phyloP scores from a whole-genome alignment of 228 moss, liverwort and hornwort genomes.

The Sphagnum magellanicum region DNA sequence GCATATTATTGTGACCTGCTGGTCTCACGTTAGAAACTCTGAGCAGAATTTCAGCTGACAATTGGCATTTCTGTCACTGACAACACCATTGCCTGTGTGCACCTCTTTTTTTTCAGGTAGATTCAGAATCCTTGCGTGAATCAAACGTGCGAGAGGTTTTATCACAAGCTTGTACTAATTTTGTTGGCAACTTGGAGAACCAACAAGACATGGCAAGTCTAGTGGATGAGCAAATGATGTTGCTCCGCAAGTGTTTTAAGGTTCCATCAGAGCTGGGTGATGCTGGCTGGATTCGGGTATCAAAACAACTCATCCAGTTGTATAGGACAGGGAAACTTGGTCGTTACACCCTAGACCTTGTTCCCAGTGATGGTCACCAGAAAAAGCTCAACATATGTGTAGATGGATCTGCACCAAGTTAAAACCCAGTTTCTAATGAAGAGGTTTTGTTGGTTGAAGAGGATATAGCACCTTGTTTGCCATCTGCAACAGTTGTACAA shows the following conservation, averaged over 20 bases:
- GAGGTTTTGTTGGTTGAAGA: too few relatives aligned
- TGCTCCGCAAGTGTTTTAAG: slow-evolving; percentile 65
- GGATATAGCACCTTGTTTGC: too few relatives aligned
- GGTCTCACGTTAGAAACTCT: too few relatives aligned
- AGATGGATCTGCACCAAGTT: too few relatives aligned
- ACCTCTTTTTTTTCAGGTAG: slow-evolving; percentile 14
- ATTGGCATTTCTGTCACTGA: not conserved
- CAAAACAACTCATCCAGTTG: slow-evolving; percentile 75
- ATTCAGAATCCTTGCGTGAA: slow-evolving; percentile 24
- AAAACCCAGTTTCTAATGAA: too few relatives aligned
- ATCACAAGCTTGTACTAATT: slow-evolving; percentile 65
- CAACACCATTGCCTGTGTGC: not conserved
- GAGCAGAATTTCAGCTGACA: not conserved
- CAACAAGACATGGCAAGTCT: slow-evolving; percentile 76
- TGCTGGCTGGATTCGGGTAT: slow-evolving; percentile 82
- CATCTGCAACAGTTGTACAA: too few relatives aligned
- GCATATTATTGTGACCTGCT: too few relatives aligned
- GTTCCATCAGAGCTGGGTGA: slow-evolving; percentile 78
- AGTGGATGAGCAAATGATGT: slow-evolving; percentile 80
- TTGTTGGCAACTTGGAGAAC: slow-evolving; percentile 69
- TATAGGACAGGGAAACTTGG: slow-evolving; percentile 85
- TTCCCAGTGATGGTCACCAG: slow-evolving; percentile 38
- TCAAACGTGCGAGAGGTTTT: slow-evolving; percentile 52
- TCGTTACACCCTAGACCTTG: slow-evolving; percentile 72
- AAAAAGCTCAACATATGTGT: slow-evolving; percentile 18